These are phyloP conservation scores for Globomyces sp. DNA, from an alignment of 371 early-diverging fungal genomes.

Conservation along the genomic window DNA sequence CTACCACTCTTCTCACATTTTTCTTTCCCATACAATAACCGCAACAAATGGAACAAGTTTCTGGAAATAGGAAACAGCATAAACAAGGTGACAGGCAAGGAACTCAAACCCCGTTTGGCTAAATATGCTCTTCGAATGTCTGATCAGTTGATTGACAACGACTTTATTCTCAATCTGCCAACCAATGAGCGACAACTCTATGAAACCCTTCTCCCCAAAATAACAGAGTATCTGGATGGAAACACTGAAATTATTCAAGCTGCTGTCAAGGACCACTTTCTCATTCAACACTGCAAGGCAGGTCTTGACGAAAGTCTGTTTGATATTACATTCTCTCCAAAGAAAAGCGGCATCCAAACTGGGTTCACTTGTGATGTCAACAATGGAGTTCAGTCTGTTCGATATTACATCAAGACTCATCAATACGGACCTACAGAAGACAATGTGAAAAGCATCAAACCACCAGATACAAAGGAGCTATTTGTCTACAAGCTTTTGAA, in stretches of 20 bases:
- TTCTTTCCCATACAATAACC: background rate
- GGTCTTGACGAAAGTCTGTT: constrained; percentile 20
- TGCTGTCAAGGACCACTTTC: constrained; percentile 24
- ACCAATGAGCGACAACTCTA: constrained; percentile 11
- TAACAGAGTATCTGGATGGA: constrained; percentile 22
- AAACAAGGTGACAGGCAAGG: background rate
- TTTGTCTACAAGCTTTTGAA: constrained; percentile 22
- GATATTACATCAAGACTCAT: constrained; percentile 24
- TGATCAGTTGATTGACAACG: background rate
- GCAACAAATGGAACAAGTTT: background rate
- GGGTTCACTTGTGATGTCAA: constrained; percentile 23
- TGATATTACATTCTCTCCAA: constrained; percentile 20
- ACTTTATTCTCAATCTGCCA: background rate
- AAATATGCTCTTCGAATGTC: background rate
- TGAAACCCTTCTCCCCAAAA: constrained; percentile 19
- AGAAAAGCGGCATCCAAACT: constrained; percentile 24
- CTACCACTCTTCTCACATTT: too few relatives aligned
- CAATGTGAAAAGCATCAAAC: constrained; percentile 11
- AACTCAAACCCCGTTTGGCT: background rate
- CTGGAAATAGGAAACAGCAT: background rate
- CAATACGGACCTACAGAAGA: constrained; percentile 22
- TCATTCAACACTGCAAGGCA: constrained; percentile 21
- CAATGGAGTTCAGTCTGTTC: constrained; percentile 12
- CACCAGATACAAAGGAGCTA: constrained; percentile 17
- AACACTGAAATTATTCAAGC: constrained; percentile 23